These are phyloP conservation scores for rapeseed (Brassica napus) DNA, from an alignment of 345 rosid genomes.

Conservation along the genomic window Da-Ae NC_063451.1:41592001-41592500, in stretches of 20 bases:
- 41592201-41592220: background rate
- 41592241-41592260: constrained; percentile 3
- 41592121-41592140: constrained; percentile 89
- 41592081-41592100: background rate
- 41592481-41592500: constrained; percentile 66
- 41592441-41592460: background rate
- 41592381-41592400: constrained; percentile 74
- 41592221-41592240: background rate
- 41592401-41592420: constrained; percentile 70
- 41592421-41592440: background rate
- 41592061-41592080: background rate
- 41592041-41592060: background rate
- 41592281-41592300: background rate
- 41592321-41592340: constrained; percentile 72
- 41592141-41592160: constrained; percentile 89
- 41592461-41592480: background rate
- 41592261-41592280: background rate
- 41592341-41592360: constrained; percentile 66
- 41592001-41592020: constrained; percentile 99
- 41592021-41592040: constrained; percentile 28
- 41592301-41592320: constrained; percentile 69
- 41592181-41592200: constrained; percentile 12
- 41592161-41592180: constrained; percentile 46
- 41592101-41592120: constrained; percentile 84
- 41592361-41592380: constrained; percentile 87